A percentile compares a stretch with the other conserved stretches of the same genome.
phyloP scores from a whole-genome alignment of 352 stramenopile species.

The Thalassiosira pacifica region DNA sequence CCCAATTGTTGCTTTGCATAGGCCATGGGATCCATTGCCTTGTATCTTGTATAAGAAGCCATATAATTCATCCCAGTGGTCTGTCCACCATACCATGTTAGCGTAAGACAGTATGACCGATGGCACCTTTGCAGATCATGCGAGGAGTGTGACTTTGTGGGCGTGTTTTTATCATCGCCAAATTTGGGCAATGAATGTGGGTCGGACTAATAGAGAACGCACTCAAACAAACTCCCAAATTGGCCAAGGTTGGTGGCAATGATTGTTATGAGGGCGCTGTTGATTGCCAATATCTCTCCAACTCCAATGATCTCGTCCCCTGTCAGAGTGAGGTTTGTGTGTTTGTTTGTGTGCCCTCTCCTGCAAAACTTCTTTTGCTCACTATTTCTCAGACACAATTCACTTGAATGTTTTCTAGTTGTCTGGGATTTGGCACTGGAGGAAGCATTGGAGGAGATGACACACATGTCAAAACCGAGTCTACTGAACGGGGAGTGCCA shows the following conservation, averaged over 20 bases:
- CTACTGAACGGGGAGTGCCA: neutral
- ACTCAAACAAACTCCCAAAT: neutral
- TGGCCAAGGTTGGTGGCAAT: neutral
- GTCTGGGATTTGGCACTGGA: too few species aligned
- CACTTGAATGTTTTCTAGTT: too few species aligned
- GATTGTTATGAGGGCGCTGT: conserved; percentile 4
- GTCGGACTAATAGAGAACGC: neutral
- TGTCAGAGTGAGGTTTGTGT: too few species aligned
- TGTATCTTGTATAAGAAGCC: neutral
- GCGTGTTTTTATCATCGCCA: neutral
- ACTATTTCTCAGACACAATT: too few species aligned
- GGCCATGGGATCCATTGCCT: neutral
- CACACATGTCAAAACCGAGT: too few species aligned
- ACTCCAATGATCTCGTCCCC: too few species aligned
- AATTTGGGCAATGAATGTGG: neutral
- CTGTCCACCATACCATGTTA: neutral
- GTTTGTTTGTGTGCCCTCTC: too few species aligned
- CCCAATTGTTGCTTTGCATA: conserved; percentile 10
- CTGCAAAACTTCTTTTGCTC: too few species aligned
- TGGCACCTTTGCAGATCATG: neutral
- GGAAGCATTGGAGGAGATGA: too few species aligned
- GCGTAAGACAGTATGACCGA: neutral
- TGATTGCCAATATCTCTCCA: neutral
- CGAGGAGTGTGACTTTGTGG: neutral
- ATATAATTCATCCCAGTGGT: conserved; percentile 6